Evolutionary conservation across 2,329 filamentous ascomycete genomes (phyloP).

Genomic region (Exserohilum turcica): DNA sequence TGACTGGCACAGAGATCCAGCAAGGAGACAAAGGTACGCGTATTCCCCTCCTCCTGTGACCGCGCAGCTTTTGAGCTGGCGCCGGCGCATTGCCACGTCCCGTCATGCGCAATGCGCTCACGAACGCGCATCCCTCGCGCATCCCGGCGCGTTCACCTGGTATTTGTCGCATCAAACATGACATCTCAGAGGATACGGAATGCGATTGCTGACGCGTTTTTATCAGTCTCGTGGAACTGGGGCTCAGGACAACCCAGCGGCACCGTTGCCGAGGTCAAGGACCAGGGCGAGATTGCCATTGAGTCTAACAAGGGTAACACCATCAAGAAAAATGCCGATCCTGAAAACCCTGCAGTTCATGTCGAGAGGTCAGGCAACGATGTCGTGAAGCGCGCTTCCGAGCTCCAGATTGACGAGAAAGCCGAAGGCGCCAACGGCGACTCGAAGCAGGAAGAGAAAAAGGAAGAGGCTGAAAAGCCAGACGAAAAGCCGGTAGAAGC

Average conservation of each 20-base stretch:
- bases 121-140: slow-evolving; percentile 4
- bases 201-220: slow-evolving; percentile 7
- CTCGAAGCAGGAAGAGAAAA: slow-evolving; percentile 40
- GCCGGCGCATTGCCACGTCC: neutral
- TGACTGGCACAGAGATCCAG: slow-evolving; percentile 45
- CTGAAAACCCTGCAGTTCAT: slow-evolving; percentile 65
- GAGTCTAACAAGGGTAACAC: slow-evolving; percentile 67
- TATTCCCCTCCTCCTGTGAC: neutral
- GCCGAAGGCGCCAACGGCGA: slow-evolving; percentile 45
- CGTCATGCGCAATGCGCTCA: slow-evolving; percentile 6
- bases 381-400: slow-evolving; percentile 66
- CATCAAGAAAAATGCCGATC: slow-evolving; percentile 66
- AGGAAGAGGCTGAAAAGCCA: slow-evolving; percentile 42
- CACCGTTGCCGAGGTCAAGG: slow-evolving; percentile 62
- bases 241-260: slow-evolving; percentile 61
- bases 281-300: slow-evolving; percentile 64
- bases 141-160: slow-evolving; percentile 12
- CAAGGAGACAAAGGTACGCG: slow-evolving; percentile 46
- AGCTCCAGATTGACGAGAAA: slow-evolving; percentile 62
- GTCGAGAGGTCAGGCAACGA: slow-evolving; percentile 66
- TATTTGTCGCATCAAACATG: slow-evolving; percentile 18
- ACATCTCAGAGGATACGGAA: slow-evolving; percentile 29
- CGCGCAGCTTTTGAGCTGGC: neutral
- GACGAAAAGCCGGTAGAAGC: slow-evolving; percentile 39
- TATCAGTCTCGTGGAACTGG: slow-evolving; percentile 68